Base-by-base conservation (phyloP, 495 filamentous ascomycete genomes). In the Penicillium tannophilum region DNA sequence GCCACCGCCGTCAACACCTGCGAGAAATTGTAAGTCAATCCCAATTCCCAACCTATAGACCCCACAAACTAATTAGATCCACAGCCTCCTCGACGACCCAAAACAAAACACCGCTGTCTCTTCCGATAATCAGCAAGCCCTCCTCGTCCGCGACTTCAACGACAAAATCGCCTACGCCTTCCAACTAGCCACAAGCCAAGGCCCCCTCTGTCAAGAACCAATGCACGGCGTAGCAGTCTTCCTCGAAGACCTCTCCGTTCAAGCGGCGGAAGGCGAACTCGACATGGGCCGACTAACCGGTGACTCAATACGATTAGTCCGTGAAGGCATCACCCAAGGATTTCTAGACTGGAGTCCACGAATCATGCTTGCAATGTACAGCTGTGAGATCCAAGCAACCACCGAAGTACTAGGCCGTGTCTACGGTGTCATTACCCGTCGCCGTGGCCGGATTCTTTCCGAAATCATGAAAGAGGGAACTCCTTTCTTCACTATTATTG, bases 341-440 rank as follows among this genome's bases (percentile, higher is more conserved):
- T 97, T 98, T 78, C 76, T 96, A 4, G 95, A 97, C 79, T 98
- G 93, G 93, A 92, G 88, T 55, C 93, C 95, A 1, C 85, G 94
- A 2, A 80, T 98, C 30, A 82, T 98, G 79, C 86, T 97, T 50
- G 93, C 94, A n/a, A 97, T 97, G 91, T 98, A 98, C 77, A 91
- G 87, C 54, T 93, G 91, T 70, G 93, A 97, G 67, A 97, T 98
- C 64, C 95, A 98, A 81, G 91, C 93, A 51, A 91, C 90, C 41
- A 91, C 92, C 67, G 93, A 97, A 76, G 94, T 97, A 57, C 86
- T 98, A 16, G 94, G 94, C 31, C 88, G 90, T 49, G 94, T 97
- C 48, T 98, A 98, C 79, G 89, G 86, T 58, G 92, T 96, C 6
- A 88, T 98, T 16, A 96, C 92, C 35, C 88, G 91, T 3, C 91